Evolutionary conservation across 2,329 filamentous ascomycete species (phyloP), one percentile per base, ranked within the genome.

Genomic region (Fusarium sublunatum): DNA sequence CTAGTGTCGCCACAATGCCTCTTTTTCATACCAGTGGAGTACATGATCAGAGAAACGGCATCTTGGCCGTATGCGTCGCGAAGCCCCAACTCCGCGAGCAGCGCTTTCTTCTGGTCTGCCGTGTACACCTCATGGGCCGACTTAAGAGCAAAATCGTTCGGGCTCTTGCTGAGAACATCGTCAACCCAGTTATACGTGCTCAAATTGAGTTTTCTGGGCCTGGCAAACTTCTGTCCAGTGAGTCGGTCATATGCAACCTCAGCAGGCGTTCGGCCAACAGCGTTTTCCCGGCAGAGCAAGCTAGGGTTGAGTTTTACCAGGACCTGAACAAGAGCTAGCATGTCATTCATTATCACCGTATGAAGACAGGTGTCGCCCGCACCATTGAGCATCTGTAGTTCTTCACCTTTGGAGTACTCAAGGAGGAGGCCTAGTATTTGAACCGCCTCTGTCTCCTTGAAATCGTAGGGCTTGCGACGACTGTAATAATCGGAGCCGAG

Each of bases 211-310:
- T 31, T 31, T 1, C 63, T 28, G 8, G 71, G 73, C 15, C 64
- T 62, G 29, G 56, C 44, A n/a, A 81, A 74, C 39, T 75, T 74
- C 7, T 72, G 68, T 7, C 76, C 74, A 3, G 84, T 76, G 58
- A 82, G 82, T 2, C 75, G 73, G 48, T 90, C 87, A 46, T 85
- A 78, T 0, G 88, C 86, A 44, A 91, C 76, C 67, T 95, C 91
- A 26, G 83, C 81, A 0, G 91, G 89, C 0, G 91, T 95, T 13
- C 85, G 83, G 2, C 92, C 92, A 0, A 90, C 90, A 0, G 90
- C 86, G 65, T 93, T 93, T 73, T 95, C 92, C 22, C 88, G 84
- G 65, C 85, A 82, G 0, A 92, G 77, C 2, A 93, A 79, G 25
- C 81, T 79, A 0, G 88, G 85, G 15, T 84, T 80, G 64, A 78